Evolutionary conservation across 768 basidiomycete genomes (phyloP).

Genomic region (Pleurotus eryngii): DNA sequence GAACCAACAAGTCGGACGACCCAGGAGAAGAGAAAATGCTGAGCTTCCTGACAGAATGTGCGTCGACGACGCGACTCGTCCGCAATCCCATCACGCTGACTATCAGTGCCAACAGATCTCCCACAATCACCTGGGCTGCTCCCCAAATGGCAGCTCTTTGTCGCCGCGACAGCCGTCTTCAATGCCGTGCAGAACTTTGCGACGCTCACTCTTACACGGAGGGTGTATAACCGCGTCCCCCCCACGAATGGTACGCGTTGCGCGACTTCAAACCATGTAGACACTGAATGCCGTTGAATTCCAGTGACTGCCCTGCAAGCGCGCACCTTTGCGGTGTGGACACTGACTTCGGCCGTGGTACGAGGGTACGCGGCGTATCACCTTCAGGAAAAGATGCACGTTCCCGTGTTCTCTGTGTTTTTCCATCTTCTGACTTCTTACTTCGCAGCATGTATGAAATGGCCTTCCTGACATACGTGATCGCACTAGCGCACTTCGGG

Average conservation of each 20-base stretch:
- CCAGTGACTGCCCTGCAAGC: constrained; percentile 85
- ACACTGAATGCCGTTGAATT: constrained; percentile 1
- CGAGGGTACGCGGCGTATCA: constrained; percentile 89
- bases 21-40: not conserved
- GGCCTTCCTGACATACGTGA: constrained; percentile 81
- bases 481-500: constrained; percentile 87
- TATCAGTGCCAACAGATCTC: constrained; percentile 40
- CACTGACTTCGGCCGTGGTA: constrained; percentile 78
- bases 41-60: not conserved
- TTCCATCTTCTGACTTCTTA: constrained; percentile 9
- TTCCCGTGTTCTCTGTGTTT: constrained; percentile 9
- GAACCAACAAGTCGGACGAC: not conserved
- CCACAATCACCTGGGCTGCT: constrained; percentile 69
- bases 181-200: constrained; percentile 83
- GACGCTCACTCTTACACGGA: constrained; percentile 73
- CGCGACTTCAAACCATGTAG: constrained; percentile 1
- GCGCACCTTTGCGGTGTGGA: constrained; percentile 91
- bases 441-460: constrained; percentile 82
- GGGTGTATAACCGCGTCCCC: constrained; percentile 61
- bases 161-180: constrained; percentile 75
- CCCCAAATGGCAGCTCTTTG: constrained; percentile 85
- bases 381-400: constrained; percentile 77
- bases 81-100: not conserved
- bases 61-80: not conserved
- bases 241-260: constrained; percentile 30